Base-by-base conservation (phyloP, 805 yeast species). In the Tetrapisispora nanseiensis region DNA sequence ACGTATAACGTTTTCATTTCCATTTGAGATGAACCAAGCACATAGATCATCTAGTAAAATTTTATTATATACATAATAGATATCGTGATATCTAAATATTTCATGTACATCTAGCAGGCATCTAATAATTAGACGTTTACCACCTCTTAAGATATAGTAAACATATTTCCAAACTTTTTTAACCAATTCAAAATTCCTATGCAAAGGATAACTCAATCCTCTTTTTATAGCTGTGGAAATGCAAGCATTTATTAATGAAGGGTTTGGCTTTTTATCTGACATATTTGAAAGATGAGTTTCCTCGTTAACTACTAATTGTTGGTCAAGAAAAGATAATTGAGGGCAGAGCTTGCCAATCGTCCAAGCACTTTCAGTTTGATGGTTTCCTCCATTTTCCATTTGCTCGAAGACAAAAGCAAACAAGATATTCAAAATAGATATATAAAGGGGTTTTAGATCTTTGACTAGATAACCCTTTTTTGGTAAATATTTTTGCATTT, bases 361-460 rank as follows among this genome's bases (percentile, higher is more conserved):
- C 98, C 98, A 92, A 0, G 94, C 86, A 44, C 95, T 82, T 61
- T 92, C 98, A 4, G 84, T 78, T 15, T 77, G 86, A 40, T 77
- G 75, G 15, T 70, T 76, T n/a, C 79, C 80, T 54, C 75, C 77
- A 29, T 81, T 86, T 41, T 82, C 82, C 29, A 96, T 66, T 39
- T 73, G 62, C 48, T 92, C 97, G 57, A 80, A 87, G 41, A 75
- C 73, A 51, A 78, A 83, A 1, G 82, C 78, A 61, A 83, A 92
- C 16, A 92, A 50, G 1, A 89, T 48, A 19, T 84, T 76, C 0
- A 86, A 56, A 1, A 90, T 59, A 0, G 84, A 70, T 32, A 80
- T 68, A 51, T 86, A 80, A 1, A 76, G 56, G n/a, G 75, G 70
- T 46, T 77, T 71, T 2, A 71, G 66, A 36, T 47, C 44, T 6